phyloP scores from a whole-genome alignment of 1,139 yeast genomes.

The Candida pseudoviswanathii region DNA sequence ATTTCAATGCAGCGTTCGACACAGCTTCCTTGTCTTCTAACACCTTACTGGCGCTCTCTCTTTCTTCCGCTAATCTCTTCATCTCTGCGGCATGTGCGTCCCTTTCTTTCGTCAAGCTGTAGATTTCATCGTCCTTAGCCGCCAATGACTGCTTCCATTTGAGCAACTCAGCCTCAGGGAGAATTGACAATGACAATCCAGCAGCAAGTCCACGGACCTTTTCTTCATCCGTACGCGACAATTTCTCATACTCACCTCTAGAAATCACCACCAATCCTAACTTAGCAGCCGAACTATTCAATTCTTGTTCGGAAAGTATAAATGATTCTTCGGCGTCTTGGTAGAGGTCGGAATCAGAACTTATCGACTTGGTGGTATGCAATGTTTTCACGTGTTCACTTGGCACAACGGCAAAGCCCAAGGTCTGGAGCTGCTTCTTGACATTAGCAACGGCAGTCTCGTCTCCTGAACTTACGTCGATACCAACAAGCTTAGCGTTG shows the following conservation, averaged over 20 bases:
- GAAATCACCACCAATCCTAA: slow-evolving; percentile 43
- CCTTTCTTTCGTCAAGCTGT: slow-evolving; percentile 22
- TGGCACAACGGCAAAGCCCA: slow-evolving; percentile 25
- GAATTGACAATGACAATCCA: slow-evolving; percentile 17
- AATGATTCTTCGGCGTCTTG: slow-evolving; percentile 40
- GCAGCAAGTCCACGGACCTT: slow-evolving; percentile 21
- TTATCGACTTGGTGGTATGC: slow-evolving; percentile 7
- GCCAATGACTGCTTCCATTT: slow-evolving; percentile 34
- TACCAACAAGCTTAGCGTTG: slow-evolving; percentile 7
- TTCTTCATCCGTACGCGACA: slow-evolving; percentile 18
- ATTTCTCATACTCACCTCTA: slow-evolving; percentile 21
- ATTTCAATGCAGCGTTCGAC: slow-evolving; percentile 36
- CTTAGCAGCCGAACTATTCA: slow-evolving; percentile 37
- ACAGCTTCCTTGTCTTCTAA: slow-evolving; percentile 27
- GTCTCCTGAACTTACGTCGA: slow-evolving; percentile 6
- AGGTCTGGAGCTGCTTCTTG: slow-evolving; percentile 10
- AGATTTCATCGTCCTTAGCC: slow-evolving; percentile 36
- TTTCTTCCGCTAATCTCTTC: slow-evolving; percentile 30
- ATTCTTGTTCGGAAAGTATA: slow-evolving; percentile 40
- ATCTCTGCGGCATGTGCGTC: slow-evolving; percentile 19
- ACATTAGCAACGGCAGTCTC: slow-evolving; percentile 4
- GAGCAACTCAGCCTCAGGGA: slow-evolving; percentile 30
- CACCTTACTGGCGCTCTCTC: slow-evolving; percentile 17
- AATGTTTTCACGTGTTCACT: slow-evolving; percentile 18
- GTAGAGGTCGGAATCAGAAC: slow-evolving; percentile 7